Evolutionary conservation across 1,284 basidiomycete species (phyloP), one percentile per base, ranked within the genome.

Genomic region (Porphyrellus sp.): DNA sequence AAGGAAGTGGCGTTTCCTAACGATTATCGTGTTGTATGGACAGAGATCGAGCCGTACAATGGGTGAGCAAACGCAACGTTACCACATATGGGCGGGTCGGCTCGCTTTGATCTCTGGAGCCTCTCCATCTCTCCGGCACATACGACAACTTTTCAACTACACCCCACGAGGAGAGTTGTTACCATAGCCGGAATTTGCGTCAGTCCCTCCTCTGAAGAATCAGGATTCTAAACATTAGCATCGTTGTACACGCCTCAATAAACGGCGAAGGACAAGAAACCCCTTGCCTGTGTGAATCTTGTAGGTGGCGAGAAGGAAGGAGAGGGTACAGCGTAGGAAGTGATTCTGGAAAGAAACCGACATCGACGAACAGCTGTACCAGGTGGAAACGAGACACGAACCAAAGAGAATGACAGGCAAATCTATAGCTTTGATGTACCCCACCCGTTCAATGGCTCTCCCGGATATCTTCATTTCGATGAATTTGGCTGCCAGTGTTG

Each of bases 51-150:
- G 24, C n/a, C 18, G 15, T 27, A 47, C 30, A 24, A 46, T 30
- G 35, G 53, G 41, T 41, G 21, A 34, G 27, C 7, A 40, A n/a
- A 40, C 0, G 21, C 11, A 5, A 33, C 5, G 8, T 21, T 9
- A 27, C 11, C 25, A 7, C 11, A 11, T 13, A 11, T 9, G 43
- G 20, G 38, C 18, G 13, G 15, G 51, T 54, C 55, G 44, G 56
- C 75, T 49, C 58, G 91, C 91, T 73, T 85, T 85, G 37, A 79
- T 74, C 41, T 86, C 86, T 66, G 89, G 86, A 39, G 86, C 79
- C 60, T 91, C 86, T 21, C 91, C 89, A 60, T 93, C 89, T 58
- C 81, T 86, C 92, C 93, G 4, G 82, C 79, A 65, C 93, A 94
- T 12, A 98, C 72, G 2, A 96, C 82, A 1, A 93, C 80, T 67